Percentiles rank a stretch among this genome's conserved stretches.
phyloP scores from a whole-genome alignment of 768 basidiomycete genomes.

The Amanita brunnescens region DNA sequence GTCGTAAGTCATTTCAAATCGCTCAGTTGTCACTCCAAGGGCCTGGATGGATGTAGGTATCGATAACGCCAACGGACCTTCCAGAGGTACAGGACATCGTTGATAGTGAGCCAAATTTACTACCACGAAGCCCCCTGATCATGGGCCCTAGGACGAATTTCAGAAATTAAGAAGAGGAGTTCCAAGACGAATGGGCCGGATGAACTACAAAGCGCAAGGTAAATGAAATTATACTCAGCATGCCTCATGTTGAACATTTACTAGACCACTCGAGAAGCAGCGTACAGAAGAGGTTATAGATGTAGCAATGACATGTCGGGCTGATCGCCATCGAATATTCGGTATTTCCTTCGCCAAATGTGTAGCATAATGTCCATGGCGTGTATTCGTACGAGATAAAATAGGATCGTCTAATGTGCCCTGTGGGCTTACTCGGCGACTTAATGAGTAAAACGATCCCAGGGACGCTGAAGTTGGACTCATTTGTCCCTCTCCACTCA shows the following conservation, averaged over 20 bases:
- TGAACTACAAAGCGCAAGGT: background rate
- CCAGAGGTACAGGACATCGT: conserved; percentile 30
- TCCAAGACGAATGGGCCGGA: background rate
- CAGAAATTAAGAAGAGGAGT: conserved; percentile 1
- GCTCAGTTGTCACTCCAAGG: background rate
- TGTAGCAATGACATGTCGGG: conserved; percentile 8
- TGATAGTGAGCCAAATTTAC: conserved; percentile 14
- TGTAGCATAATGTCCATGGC: conserved; percentile 8
- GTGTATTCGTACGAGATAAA: background rate
- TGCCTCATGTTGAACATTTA: background rate
- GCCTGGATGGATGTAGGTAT: conserved; percentile 20
- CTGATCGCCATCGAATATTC: conserved; percentile 21
- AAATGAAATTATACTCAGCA: background rate
- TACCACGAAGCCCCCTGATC: background rate
- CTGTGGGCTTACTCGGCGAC: background rate
- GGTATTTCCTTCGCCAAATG: conserved; percentile 23
- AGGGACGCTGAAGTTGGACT: background rate
- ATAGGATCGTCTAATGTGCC: background rate
- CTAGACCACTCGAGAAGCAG: conserved; percentile 14
- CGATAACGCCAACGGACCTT: conserved; percentile 26
- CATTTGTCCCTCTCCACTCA: background rate
- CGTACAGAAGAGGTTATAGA: conserved; percentile 17
- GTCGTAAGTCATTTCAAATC: conserved; percentile 26
- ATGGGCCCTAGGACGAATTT: conserved; percentile 1
- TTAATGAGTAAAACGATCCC: conserved; percentile 3